These are phyloP conservation scores for Mycena indigotica DNA, from an alignment of 768 basidiomycete genomes.

Conservation along the genomic window DNA sequence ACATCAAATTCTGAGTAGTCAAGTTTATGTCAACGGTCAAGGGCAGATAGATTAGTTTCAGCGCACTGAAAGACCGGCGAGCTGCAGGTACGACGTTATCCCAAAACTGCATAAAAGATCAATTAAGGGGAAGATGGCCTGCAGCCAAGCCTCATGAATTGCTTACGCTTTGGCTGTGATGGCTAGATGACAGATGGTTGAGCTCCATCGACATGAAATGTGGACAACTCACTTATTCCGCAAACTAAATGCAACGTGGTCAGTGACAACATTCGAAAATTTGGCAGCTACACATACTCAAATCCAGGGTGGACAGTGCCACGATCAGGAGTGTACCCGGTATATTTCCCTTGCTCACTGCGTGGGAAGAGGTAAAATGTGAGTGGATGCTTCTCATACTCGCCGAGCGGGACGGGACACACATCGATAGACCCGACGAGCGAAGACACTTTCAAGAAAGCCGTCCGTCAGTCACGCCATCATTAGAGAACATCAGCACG, in stretches of 20 bases:
- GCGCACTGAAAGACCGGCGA: slow-evolving; percentile 42
- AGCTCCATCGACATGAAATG: background rate
- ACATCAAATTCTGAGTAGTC: slow-evolving; percentile 46
- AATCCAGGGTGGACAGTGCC: slow-evolving; percentile 45
- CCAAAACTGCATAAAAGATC: slow-evolving; percentile 37
- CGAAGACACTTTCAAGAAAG: slow-evolving; percentile 45
- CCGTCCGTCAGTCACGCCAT: background rate
- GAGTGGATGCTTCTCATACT: too few species aligned
- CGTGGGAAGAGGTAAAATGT: too few species aligned
- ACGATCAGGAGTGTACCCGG: slow-evolving; percentile 49
- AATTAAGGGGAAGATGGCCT: too few species aligned
- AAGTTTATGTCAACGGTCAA: background rate
- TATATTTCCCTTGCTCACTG: slow-evolving; percentile 51
- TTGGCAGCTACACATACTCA: slow-evolving; percentile 39
- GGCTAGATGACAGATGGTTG: slow-evolving; percentile 31
- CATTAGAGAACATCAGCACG: background rate
- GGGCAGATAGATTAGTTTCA: background rate
- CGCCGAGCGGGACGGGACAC: slow-evolving; percentile 22
- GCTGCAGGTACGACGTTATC: slow-evolving; percentile 37
- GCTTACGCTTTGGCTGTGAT: slow-evolving; percentile 57
- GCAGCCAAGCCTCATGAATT: too few species aligned
- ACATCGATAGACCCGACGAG: slow-evolving; percentile 53
- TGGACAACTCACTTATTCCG: slow-evolving; percentile 36
- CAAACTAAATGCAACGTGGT: slow-evolving; percentile 29
- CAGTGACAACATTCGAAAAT: slow-evolving; percentile 3